Conservation (phyloP, 164 flowering plant genomes). For the Berberis vulgaris region DNA sequence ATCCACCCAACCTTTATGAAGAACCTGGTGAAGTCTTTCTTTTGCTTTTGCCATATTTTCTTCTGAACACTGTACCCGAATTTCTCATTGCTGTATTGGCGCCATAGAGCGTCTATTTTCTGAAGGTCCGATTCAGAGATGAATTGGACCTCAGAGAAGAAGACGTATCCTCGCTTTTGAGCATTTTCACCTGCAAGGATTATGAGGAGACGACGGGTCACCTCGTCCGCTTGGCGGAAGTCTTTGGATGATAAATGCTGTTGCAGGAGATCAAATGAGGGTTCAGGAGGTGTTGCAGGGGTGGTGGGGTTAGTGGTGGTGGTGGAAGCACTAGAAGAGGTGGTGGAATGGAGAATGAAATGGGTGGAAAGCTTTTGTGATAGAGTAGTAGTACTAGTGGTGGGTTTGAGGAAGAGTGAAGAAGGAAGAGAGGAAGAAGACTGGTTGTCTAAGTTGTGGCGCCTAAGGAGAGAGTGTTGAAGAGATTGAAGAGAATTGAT, state of each 20-base stretch:
- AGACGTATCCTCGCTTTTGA: constrained; percentile 72
- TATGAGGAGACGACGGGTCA: constrained; percentile 84
- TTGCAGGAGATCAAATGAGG: constrained; percentile 51
- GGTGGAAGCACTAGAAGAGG: constrained; percentile 20
- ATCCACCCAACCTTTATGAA: constrained; percentile 88
- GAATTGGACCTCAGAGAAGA: constrained; percentile 93
- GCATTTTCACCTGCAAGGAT: constrained; percentile 77
- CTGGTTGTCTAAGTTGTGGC: constrained; percentile 16
- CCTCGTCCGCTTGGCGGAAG: constrained; percentile 82
- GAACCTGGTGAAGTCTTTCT: constrained; percentile 60
- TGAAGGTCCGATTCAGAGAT: constrained; percentile 47
- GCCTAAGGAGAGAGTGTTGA: constrained; percentile 22
- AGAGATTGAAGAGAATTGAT: constrained; percentile 33
- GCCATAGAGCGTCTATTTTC: constrained; percentile 73
- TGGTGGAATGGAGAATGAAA: constrained; percentile 21
- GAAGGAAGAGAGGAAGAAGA: constrained; percentile 12
- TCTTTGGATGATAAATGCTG: constrained; percentile 41
- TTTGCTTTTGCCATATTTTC: constrained; percentile 53
- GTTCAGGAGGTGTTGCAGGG: constrained; percentile 24
- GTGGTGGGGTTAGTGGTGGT: constrained; percentile 20
- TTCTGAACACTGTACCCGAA: constrained; percentile 91
- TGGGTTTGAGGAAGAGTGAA: constrained; percentile 21
- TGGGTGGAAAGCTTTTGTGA: constrained; percentile 11
- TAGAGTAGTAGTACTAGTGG: constrained; percentile 20
- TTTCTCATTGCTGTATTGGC: constrained; percentile 40